These are phyloP conservation scores for Mentha longifolia DNA, from an alignment of 257 asterid species.

Conservation along the genomic window DNA sequence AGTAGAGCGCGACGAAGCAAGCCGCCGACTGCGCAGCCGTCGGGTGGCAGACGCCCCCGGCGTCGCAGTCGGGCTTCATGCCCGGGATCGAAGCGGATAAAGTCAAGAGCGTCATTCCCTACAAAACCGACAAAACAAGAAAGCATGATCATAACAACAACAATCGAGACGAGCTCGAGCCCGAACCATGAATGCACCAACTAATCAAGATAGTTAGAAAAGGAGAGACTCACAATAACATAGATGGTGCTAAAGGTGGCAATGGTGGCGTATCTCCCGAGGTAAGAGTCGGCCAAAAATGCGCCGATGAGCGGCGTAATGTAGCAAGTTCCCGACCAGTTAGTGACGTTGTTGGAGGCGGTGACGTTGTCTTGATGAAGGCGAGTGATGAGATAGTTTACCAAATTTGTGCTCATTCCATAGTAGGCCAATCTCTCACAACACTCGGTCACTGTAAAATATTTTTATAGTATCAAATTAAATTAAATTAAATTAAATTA, in stretches of 20 bases:
- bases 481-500: neutral
- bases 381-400: constrained; percentile 55
- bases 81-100: constrained; percentile 66
- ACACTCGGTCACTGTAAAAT: constrained; percentile 63
- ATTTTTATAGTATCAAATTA: neutral
- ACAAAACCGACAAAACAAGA: neutral
- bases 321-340: constrained; percentile 87
- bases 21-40: constrained; percentile 50
- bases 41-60: constrained; percentile 48
- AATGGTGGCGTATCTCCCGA: constrained; percentile 78
- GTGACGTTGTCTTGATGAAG: constrained; percentile 51
- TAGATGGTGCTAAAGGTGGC: constrained; percentile 65
- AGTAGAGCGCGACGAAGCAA: constrained; percentile 59
- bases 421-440: constrained; percentile 89
- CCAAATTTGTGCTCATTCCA: constrained; percentile 89
- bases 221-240: constrained; percentile 53
- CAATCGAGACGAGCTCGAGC: neutral
- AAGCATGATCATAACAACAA: no score
- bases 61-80: constrained; percentile 58
- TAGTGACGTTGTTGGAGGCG: constrained; percentile 65
- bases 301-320: constrained; percentile 81
- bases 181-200: neutral
- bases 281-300: constrained; percentile 73
- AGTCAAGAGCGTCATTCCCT: constrained; percentile 91
- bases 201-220: neutral